Evolutionary conservation across 352 stramenopile species (phyloP).

Genomic region (Globisporangium irregulare): DNA sequence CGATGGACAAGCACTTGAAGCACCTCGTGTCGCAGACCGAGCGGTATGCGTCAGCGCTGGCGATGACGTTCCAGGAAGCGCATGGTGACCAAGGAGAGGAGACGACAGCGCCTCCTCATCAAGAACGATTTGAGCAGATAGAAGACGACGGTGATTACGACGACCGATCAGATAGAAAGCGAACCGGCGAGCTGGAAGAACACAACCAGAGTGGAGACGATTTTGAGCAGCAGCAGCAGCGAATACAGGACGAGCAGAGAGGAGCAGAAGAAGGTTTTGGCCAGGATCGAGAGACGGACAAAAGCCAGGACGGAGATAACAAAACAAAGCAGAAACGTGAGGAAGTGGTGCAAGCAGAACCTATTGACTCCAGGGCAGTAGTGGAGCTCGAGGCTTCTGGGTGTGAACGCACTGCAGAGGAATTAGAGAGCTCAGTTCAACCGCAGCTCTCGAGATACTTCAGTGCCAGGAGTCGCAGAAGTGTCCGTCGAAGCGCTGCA

Average conservation of each 20-base stretch:
- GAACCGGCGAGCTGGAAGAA: neutral
- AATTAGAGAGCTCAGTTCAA: neutral
- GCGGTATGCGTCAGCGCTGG: slow-evolving; percentile 90
- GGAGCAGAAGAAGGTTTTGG: neutral
- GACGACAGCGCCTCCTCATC: neutral
- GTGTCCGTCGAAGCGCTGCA: slow-evolving; percentile 15
- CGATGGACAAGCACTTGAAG: slow-evolving; percentile 97
- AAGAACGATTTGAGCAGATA: neutral
- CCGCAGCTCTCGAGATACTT: neutral
- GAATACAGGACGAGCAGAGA: neutral
- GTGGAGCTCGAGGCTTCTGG: neutral
- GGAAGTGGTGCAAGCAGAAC: no score
- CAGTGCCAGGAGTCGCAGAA: neutral
- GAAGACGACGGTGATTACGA: neutral
- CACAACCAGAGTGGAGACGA: neutral
- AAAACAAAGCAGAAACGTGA: neutral
- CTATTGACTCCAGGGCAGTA: neutral
- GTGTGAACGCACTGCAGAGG: neutral
- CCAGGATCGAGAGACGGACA: neutral
- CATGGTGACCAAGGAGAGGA: neutral
- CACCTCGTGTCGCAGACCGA: slow-evolving; percentile 96
- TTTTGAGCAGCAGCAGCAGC: neutral
- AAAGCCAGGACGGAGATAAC: neutral
- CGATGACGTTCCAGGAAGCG: slow-evolving; percentile 47
- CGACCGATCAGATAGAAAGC: neutral